Evolutionary conservation across 805 yeast species (phyloP).

Genomic region (Saccharomycopsis vini): DNA sequence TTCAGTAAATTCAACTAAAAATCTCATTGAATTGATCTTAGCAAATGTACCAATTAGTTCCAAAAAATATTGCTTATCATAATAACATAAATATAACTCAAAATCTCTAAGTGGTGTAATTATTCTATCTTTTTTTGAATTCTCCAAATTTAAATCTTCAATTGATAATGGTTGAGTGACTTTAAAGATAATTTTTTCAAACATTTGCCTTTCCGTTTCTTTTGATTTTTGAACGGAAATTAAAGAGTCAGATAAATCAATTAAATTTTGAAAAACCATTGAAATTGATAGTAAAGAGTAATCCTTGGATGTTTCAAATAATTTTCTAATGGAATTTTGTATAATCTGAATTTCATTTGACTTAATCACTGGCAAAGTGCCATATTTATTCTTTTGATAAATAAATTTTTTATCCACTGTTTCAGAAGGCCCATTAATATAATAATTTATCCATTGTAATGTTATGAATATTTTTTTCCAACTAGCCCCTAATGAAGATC

Average conservation of each 20-base stretch:
- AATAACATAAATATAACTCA: constrained; percentile 34
- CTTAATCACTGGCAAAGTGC: constrained; percentile 23
- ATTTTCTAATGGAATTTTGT: constrained; percentile 46
- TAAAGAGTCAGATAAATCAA: constrained; percentile 31
- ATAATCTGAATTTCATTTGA: constrained; percentile 41
- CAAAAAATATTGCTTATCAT: constrained; percentile 48
- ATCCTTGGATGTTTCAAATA: constrained; percentile 52
- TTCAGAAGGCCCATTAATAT: constrained; percentile 50
- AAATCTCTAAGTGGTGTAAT: constrained; percentile 8
- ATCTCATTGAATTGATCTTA: constrained; percentile 42
- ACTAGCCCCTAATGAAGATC: constrained; percentile 53
- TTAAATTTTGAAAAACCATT: constrained; percentile 39
- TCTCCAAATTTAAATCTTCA: constrained; percentile 22
- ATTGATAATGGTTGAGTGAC: no score
- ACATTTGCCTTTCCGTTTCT: constrained; percentile 5
- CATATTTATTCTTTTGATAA: constrained; percentile 12
- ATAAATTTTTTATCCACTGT: constrained; percentile 26
- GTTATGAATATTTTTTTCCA: constrained; percentile 61
- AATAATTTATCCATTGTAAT: constrained; percentile 73
- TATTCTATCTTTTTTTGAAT: constrained; percentile 12
- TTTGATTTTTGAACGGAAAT: constrained; percentile 12
- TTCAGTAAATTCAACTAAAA: constrained; percentile 27
- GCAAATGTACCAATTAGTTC: constrained; percentile 45
- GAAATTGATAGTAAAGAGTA: constrained; percentile 45
- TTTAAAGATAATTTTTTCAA: constrained; percentile 6